Percentiles rank a stretch among this genome's conserved stretches.
These are phyloP conservation scores for Leccinum ochraceum DNA, from an alignment of 768 basidiomycete species.

Conservation along the genomic window DNA sequence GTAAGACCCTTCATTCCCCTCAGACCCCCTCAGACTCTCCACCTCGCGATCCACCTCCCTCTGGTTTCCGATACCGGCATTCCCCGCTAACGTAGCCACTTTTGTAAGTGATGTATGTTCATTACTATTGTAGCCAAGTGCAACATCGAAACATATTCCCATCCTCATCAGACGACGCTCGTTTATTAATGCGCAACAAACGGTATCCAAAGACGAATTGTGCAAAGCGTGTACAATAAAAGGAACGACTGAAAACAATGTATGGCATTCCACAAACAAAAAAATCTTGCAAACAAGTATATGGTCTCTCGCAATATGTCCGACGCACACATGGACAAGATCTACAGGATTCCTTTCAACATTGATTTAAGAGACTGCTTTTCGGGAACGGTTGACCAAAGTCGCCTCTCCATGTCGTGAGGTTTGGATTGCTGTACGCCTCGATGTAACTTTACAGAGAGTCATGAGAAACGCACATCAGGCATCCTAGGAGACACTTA, in stretches of 20 bases:
- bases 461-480: constrained; percentile 4
- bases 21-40: too few species aligned
- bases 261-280: too few species aligned
- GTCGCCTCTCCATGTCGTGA: constrained; percentile 73
- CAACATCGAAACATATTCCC: constrained; percentile 5
- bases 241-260: background rate
- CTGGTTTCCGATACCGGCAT: too few species aligned
- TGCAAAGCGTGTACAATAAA: constrained; percentile 14
- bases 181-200: constrained; percentile 15
- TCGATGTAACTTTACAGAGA: constrained; percentile 45
- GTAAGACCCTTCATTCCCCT: too few species aligned
- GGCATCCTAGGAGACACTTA: constrained; percentile 32
- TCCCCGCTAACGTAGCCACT: too few species aligned
- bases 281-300: too few species aligned
- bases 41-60: too few species aligned
- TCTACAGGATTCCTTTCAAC: constrained; percentile 37
- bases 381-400: constrained; percentile 70
- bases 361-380: constrained; percentile 60
- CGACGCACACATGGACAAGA: constrained; percentile 7
- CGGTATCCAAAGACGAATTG: constrained; percentile 1
- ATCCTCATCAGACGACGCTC: constrained; percentile 3
- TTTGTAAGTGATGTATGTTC: constrained; percentile 21
- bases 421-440: constrained; percentile 81
- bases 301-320: constrained; percentile 8
- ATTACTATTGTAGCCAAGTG: constrained; percentile 21